phyloP scores from a whole-genome alignment of 371 early-diverging fungal species.

The Gilbertella persicaria region DNA sequence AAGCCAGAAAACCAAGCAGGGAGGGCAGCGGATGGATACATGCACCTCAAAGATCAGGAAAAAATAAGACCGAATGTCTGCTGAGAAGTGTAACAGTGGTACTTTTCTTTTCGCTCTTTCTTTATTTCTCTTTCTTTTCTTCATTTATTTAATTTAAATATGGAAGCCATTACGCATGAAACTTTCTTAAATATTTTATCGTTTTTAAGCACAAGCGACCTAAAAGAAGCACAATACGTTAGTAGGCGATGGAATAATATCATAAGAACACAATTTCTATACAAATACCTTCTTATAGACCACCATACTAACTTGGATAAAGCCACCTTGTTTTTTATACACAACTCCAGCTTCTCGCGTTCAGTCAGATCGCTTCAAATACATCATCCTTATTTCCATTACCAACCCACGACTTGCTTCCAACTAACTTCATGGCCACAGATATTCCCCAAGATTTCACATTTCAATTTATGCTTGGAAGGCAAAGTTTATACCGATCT shows the following conservation, averaged over 20 bases:
- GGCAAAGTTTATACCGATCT: background rate
- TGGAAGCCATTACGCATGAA: background rate
- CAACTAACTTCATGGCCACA: background rate
- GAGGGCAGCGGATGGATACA: too few relatives aligned
- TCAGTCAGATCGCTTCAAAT: background rate
- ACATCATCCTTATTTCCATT: background rate
- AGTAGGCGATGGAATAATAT: background rate
- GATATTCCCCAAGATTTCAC: background rate
- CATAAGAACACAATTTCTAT: background rate
- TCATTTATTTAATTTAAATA: background rate
- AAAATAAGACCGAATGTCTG: too few relatives aligned
- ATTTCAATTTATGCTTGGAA: background rate
- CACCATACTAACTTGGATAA: background rate
- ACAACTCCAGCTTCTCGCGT: background rate
- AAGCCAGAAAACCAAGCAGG: too few relatives aligned
- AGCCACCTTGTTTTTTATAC: background rate
- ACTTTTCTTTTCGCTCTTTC: background rate
- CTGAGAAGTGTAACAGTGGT: too few relatives aligned
- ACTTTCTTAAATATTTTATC: background rate
- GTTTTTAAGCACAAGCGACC: background rate
- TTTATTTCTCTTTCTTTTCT: background rate
- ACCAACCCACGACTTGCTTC: background rate
- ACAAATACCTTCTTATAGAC: background rate
- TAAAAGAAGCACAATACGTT: background rate
- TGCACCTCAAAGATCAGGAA: too few relatives aligned